These are phyloP conservation scores for Chaetomium cochliodes DNA, from an alignment of 495 filamentous ascomycete genomes.

Conservation along the genomic window DNA sequence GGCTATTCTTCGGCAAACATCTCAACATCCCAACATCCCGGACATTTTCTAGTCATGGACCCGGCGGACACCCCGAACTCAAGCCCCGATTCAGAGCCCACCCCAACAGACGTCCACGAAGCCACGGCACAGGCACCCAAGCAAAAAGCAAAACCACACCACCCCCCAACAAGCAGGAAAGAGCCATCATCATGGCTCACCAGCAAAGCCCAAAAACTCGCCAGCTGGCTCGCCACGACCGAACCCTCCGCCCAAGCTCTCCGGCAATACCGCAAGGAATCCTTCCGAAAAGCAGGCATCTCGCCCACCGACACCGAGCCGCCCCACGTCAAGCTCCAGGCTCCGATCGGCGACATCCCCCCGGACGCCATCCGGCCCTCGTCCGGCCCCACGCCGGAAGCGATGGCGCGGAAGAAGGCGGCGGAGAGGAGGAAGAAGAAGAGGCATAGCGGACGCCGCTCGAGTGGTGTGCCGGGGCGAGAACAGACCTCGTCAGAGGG, in stretches of 20 bases:
- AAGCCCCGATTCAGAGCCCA: not conserved
- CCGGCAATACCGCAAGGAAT: conserved; percentile 41
- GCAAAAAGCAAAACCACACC: not conserved
- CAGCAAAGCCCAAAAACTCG: conserved; percentile 23
- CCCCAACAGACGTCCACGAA: not conserved
- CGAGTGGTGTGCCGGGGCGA: not conserved
- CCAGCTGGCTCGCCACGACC: conserved; percentile 42
- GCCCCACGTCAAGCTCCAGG: conserved; percentile 36
- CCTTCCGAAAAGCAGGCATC: conserved; percentile 38
- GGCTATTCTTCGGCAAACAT: not conserved
- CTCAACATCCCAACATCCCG: too few species aligned
- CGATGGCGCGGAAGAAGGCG: conserved; percentile 26
- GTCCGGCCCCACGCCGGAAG: conserved; percentile 36
- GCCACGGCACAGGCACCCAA: not conserved
- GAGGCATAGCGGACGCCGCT: not conserved
- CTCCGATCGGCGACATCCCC: conserved; percentile 41
- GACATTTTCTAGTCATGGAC: not conserved
- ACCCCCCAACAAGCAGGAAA: not conserved
- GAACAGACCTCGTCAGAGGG: not conserved
- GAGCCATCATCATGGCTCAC: not conserved
- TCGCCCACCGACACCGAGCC: conserved; percentile 29
- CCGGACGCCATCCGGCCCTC: conserved; percentile 36
- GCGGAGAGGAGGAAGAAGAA: not conserved
- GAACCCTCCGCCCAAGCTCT: conserved; percentile 45
- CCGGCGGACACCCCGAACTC: not conserved